Evolutionary conservation across 1,139 yeast genomes (phyloP), one percentile per base, ranked within the genome.

Genomic region (Saccharomycopsis phalli): DNA sequence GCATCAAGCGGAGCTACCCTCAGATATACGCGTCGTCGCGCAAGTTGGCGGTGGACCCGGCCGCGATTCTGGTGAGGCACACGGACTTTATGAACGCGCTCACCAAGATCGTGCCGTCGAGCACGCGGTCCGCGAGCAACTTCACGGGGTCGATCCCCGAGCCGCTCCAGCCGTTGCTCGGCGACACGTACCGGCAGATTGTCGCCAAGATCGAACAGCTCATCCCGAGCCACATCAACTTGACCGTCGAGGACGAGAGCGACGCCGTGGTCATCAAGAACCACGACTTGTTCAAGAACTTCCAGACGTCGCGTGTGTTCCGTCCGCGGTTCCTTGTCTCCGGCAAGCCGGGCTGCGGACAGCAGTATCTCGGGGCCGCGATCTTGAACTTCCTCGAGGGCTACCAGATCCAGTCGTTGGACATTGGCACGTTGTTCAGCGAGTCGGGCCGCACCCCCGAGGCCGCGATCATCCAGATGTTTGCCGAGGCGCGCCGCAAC

Each of bases 1-100:
- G 94, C 52, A 91, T 91, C 36, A 97, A 91, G 60, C 66, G 98
- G 50, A 74, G 79, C 40, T 91, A 81, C 53, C 99, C 99, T 1
- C 98, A 93, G 57, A 91, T 93, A 38, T 93, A 91, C 60, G 66
- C 71, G 50, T 73, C 91, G 5, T 69, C 72, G 46, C 83, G 81
- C 41, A 91, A 87, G 55, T 68, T 91, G 37, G 60, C 68, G 37
- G 81, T 93, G 22, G 76, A 86, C 51, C 86, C 94, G 1, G 59
- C 71, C 2, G 66, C 74, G 31, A 83, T 93, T 27, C 72, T 67
- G 42, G 95, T 88, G 1, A 71, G 73, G n/a, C 83, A 95, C 1
- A 72, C 76, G 48, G 98, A 93, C 59, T 91, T 93, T 53, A 81
- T 86, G 74, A 65, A 74, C 45, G 94, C 97, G 0, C 60, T 91